phyloP scores from a whole-genome alignment of 176 grass and related monocot genomes.

The Carex pumila region DNA sequence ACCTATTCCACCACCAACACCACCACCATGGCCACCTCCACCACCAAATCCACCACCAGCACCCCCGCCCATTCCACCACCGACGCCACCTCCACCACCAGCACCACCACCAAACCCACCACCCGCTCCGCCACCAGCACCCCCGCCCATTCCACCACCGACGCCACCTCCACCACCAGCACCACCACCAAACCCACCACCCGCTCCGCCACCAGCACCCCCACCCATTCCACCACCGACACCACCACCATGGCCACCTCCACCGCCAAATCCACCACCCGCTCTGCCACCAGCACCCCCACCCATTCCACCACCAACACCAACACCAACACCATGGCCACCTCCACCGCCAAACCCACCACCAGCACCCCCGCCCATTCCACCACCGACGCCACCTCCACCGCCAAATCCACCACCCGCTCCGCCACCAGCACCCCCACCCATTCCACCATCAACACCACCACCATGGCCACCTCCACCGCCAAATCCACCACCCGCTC shows the following conservation, averaged over 20 bases:
- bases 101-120: background rate
- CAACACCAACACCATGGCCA: background rate
- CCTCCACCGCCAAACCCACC: background rate
- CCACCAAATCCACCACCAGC: background rate
- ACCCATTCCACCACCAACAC: background rate
- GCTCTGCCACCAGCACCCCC: background rate
- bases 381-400: background rate
- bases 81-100: background rate
- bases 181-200: background rate
- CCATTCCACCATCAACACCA: background rate
- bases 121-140: background rate
- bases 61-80: background rate
- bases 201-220: background rate
- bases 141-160: background rate
- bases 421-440: background rate
- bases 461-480: background rate
- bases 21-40: background rate
- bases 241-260: background rate
- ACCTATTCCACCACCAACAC: background rate
- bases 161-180: background rate
- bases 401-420: background rate
- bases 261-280: background rate
- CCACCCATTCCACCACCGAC: background rate
- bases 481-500: background rate
- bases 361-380: background rate